phyloP scores from a whole-genome alignment of 768 basidiomycete species.

The Leccinum boreale region DNA sequence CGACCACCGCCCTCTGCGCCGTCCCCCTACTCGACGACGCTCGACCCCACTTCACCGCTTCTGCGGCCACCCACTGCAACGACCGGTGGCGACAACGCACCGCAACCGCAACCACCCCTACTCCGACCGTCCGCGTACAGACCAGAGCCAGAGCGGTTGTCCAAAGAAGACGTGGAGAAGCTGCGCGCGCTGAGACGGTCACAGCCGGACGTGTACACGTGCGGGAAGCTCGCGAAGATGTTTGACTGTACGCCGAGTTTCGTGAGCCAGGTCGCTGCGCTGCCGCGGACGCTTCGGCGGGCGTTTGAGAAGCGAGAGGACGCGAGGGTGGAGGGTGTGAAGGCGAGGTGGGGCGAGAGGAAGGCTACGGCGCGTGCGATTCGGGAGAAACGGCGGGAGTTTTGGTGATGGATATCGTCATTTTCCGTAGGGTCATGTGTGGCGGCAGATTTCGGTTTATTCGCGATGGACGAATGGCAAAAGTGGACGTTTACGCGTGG shows the following conservation, averaged over 20 bases:
- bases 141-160: slow-evolving; percentile 38
- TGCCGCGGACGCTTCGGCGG: slow-evolving; percentile 50
- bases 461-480: too few relatives aligned
- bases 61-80: slow-evolving; percentile 40
- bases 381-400: slow-evolving; percentile 59
- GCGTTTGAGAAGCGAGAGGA: slow-evolving; percentile 43
- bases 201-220: slow-evolving; percentile 59
- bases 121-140: slow-evolving; percentile 40
- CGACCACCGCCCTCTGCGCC: slow-evolving; percentile 80
- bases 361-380: slow-evolving; percentile 62
- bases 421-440: too few relatives aligned
- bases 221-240: slow-evolving; percentile 65
- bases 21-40: slow-evolving; percentile 67
- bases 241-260: slow-evolving; percentile 72
- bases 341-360: slow-evolving; percentile 69
- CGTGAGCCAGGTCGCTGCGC: slow-evolving; percentile 60
- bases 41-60: slow-evolving; percentile 68
- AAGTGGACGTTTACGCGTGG: too few relatives aligned
- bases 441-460: too few relatives aligned
- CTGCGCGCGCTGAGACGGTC: slow-evolving; percentile 56
- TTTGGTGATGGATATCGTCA: slow-evolving; percentile 48
- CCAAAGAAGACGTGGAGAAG: slow-evolving; percentile 50
- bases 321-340: slow-evolving; percentile 41
- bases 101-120: slow-evolving; percentile 44
- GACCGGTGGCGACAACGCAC: slow-evolving; percentile 3